Base-by-base conservation (phyloP, 2,329 filamentous ascomycete species). In the Penicillium sp. region DNA sequence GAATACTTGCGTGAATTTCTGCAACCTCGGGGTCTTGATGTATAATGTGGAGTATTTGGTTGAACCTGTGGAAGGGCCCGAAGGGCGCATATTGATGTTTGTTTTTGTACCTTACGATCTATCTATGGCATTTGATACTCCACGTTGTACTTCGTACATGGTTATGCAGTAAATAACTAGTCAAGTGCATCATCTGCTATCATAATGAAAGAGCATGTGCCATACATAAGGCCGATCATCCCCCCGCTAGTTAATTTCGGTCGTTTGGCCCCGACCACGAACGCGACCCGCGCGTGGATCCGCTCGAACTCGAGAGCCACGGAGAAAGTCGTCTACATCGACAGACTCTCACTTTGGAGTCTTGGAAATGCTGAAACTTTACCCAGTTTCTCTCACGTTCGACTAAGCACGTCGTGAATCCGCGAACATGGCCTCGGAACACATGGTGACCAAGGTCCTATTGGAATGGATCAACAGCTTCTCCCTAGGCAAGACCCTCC, bases 401-500 rank as follows among this genome's bases (percentile, higher is more conserved):
- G 25, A 43, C 56, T 49, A 52, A 39, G 30, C 48, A 28, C 40
- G 41, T 53, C 48, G 41, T 53, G 46, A 54, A 50, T 44, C 42
- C 53, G 47, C 53, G 56, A 64, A 56, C 54, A 76, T 75, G 73
- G 66, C 71, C 39, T 68, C 70, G 57, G 72, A 75, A 60, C 71
- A 72, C 61, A 70, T 64, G 47, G 69, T 74, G 52, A 71, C 72
- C 53, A 68, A 73, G 52, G 73, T 72, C 48, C 62, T 76, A 41
- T 60, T 75, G 54, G 72, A 75, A 66, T 76, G 73, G 73, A 67
- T 76, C 61, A 74, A 73, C 64, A 73, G 68, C 61, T 72, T 73
- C 58, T 67, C 68, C 37, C 59, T 73, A 38, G 72, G 70, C 38
- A 72, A 71, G 54, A 71, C 69, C 19, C 66, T 74, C 46, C 66